These are phyloP conservation scores for Amauroascus niger DNA, from an alignment of 2,329 filamentous ascomycete species.

Conservation along the genomic window DNA sequence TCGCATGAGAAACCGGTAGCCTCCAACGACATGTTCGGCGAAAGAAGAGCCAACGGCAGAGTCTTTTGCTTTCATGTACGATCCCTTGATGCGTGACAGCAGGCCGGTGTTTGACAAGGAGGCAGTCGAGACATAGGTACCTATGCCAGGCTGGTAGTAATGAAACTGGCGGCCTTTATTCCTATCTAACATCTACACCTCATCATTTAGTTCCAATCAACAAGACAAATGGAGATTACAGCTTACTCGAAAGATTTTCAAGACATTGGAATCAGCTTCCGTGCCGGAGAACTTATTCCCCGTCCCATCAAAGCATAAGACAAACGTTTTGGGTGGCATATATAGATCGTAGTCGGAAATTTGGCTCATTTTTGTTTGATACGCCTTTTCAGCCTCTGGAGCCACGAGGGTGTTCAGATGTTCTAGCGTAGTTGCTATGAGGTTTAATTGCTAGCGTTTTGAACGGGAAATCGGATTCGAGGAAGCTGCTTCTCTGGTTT, in stretches of 20 bases:
- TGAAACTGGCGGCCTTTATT: constrained; percentile 17
- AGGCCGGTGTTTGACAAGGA: constrained; percentile 29
- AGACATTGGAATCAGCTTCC: constrained; percentile 45
- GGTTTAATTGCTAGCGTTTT: not conserved
- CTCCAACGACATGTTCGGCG: constrained; percentile 44
- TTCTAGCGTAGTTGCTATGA: not conserved
- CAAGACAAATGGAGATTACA: not conserved
- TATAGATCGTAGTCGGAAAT: constrained; percentile 23
- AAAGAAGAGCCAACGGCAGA: constrained; percentile 29
- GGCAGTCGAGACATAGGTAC: constrained; percentile 35
- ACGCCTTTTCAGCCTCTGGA: not conserved
- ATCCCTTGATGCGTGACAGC: constrained; percentile 19
- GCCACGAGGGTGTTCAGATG: not conserved
- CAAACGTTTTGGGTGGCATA: constrained; percentile 33
- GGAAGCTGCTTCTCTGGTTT: not conserved
- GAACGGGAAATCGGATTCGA: not conserved
- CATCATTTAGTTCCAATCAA: not conserved
- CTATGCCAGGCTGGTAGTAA: constrained; percentile 31
- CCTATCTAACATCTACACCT: constrained; percentile 34
- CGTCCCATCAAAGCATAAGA: constrained; percentile 23
- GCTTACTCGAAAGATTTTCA: constrained; percentile 37
- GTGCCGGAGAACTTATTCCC: constrained; percentile 24
- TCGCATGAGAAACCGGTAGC: constrained; percentile 49
- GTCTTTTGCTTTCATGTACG: constrained; percentile 17
- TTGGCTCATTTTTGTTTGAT: constrained; percentile 6